A percentile compares a stretch with the other conserved stretches of the same genome.
Evolutionary conservation across 2,329 filamentous ascomycete species (phyloP).

Genomic region (Botryosphaeria dothidea): DNA sequence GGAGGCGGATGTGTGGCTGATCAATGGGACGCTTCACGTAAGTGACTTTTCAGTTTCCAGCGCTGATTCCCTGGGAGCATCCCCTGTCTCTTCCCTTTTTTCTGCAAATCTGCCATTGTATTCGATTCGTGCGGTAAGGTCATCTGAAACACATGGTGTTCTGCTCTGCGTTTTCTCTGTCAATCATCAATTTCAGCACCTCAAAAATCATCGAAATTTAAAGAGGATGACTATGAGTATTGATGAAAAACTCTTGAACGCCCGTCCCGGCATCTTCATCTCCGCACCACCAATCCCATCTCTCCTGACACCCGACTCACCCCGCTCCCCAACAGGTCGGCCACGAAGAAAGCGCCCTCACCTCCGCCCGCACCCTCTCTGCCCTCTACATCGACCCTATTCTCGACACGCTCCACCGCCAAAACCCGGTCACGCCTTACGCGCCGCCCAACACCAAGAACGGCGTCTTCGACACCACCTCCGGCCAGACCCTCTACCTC

Average conservation of each 20-base stretch:
- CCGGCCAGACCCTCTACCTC: slow-evolving; percentile 61
- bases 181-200: too few species aligned
- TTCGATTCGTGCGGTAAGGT: too few species aligned
- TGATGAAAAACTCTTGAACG: too few species aligned
- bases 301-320: background rate
- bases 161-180: too few species aligned
- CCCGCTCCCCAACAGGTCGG: slow-evolving; percentile 48
- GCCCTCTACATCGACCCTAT: slow-evolving; percentile 63
- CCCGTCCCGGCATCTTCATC: too few species aligned
- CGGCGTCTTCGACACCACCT: slow-evolving; percentile 63
- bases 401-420: slow-evolving; percentile 54
- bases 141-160: too few species aligned
- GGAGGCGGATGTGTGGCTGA: slow-evolving; percentile 64
- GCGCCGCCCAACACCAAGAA: slow-evolving; percentile 26
- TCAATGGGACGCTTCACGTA: slow-evolving; percentile 57
- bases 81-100: background rate
- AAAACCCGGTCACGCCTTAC: slow-evolving; percentile 58
- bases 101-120: too few species aligned
- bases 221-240: too few species aligned
- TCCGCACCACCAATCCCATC: background rate
- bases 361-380: slow-evolving; percentile 54
- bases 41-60: slow-evolving; percentile 21
- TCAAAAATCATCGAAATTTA: too few species aligned
- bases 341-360: slow-evolving; percentile 56
- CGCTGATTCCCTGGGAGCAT: background rate